Evolutionary conservation across 2,329 filamentous ascomycete genomes (phyloP), one percentile per base, ranked within the genome.

Genomic region (Stagonosporopsis tanaceti): DNA sequence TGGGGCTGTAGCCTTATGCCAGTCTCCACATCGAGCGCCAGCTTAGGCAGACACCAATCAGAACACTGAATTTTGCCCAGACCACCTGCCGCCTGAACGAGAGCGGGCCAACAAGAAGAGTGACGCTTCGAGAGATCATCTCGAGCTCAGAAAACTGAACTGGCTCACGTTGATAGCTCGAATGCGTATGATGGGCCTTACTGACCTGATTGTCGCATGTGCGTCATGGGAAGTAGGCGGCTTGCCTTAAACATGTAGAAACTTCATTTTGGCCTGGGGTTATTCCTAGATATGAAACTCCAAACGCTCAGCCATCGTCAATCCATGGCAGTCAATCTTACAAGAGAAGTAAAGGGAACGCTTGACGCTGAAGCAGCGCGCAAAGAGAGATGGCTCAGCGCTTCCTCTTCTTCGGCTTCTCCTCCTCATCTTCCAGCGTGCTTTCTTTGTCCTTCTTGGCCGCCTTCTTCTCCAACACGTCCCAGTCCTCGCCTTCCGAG

Each of bases 391-490:
- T 6, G 14, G 30, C 47, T 42, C 27, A 57, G 71, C 91, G 87
- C 79, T 93, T 92, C 80, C 89, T 92, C 82, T 81, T 62, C 82
- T 89, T 79, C 30, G 84, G 83, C 54, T 85, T 79, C 28, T 87
- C 65, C 6, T 68, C 85, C 50, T 85, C 83, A 47, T 85, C 85
- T 22, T 84, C 80, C 24, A 81, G 63, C 2, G 79, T 79, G 47
- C 77, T 78, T 63, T 88, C 85, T 61, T 81, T 79, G 67, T 89
- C 86, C 74, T 87, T 87, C 75, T 79, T 83, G 69, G 83, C 85
- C 1, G 86, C 93, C 82, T 97, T 97, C 77, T 89, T 89, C 81
- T 97, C 94, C 57, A 97, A 76, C 77, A 96, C 93, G 74, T 98
- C 93, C 94, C 94, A 97, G 72, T 96, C 92, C 75, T 97, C 91